Percentiles rank a stretch among this genome's conserved stretches.
Conservation (phyloP, 2,329 filamentous ascomycete species). For the Stylonectria norvegica region DNA sequence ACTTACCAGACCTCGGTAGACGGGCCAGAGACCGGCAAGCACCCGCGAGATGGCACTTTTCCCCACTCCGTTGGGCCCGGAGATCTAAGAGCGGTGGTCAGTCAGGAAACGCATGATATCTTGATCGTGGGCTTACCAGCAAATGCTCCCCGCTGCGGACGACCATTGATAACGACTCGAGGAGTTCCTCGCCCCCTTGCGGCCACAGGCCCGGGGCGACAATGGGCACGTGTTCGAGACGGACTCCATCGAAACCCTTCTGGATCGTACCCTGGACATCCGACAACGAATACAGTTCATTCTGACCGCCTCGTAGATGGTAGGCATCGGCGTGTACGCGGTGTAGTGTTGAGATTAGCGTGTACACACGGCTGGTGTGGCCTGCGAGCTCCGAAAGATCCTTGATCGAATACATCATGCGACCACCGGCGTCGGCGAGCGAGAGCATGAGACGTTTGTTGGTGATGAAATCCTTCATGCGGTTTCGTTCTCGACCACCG, state of each 20-base stretch:
- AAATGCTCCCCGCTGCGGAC: constrained; percentile 89
- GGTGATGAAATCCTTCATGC: constrained; percentile 98
- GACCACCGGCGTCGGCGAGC: constrained; percentile 87
- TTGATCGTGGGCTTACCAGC: constrained; percentile 47
- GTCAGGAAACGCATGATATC: constrained; percentile 1
- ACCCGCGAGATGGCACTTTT: constrained; percentile 87
- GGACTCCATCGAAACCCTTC: constrained; percentile 90
- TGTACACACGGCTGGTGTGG: constrained; percentile 94
- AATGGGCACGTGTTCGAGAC: constrained; percentile 88
- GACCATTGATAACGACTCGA: constrained; percentile 85
- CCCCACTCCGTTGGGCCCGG: constrained; percentile 89
- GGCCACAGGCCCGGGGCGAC: constrained; percentile 88
- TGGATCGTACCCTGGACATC: constrained; percentile 93
- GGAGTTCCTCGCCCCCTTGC: constrained; percentile 83
- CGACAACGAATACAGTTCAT: constrained; percentile 82
- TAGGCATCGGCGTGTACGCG: constrained; percentile 91
- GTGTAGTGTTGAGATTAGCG: constrained; percentile 89
- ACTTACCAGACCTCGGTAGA: constrained; percentile 88
- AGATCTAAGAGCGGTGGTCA: constrained; percentile 58
- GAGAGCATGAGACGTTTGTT: constrained; percentile 99
- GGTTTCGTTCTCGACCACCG: constrained; percentile 67
- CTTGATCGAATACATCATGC: constrained; percentile 99
- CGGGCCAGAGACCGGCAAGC: constrained; percentile 90
- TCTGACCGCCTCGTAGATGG: constrained; percentile 60
- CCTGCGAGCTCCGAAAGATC: constrained; percentile 93